Percentiles rank a stretch among this genome's conserved stretches.
phyloP scores from a whole-genome alignment of 352 stramenopile species.

The Albugo laibachii region DNA sequence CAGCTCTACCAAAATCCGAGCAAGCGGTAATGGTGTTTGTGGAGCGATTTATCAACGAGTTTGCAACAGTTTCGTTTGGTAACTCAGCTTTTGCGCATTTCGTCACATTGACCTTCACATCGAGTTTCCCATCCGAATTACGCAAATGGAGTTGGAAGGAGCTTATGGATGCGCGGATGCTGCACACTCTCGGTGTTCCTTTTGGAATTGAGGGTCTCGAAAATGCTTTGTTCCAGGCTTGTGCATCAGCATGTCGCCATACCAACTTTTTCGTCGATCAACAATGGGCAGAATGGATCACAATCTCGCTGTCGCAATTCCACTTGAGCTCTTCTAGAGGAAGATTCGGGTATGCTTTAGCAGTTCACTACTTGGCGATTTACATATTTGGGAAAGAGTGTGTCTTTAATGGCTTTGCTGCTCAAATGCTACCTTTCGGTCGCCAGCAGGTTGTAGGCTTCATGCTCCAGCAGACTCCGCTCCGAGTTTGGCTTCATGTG shows the following conservation, averaged over 20 bases:
- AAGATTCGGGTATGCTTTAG: conserved; percentile 31
- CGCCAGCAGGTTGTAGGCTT: too few species aligned
- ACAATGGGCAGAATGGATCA: too few species aligned
- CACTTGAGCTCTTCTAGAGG: conserved; percentile 7
- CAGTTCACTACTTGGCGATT: conserved; percentile 28
- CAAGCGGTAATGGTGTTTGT: conserved; percentile 41
- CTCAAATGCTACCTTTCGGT: too few species aligned
- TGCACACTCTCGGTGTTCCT: conserved; percentile 16
- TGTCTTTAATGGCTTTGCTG: too few species aligned
- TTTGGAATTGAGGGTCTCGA: too few species aligned
- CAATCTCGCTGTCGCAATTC: too few species aligned
- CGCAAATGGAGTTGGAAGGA: conserved; percentile 58
- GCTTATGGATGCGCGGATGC: conserved; percentile 21
- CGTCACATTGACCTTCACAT: conserved; percentile 31
- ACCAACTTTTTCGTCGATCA: too few species aligned
- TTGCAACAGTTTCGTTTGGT: conserved; percentile 40
- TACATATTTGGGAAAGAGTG: conserved; percentile 22
- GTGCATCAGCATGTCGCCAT: too few species aligned
- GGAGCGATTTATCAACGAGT: conserved; percentile 44
- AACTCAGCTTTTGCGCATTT: conserved; percentile 43
- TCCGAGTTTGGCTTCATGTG: too few species aligned
- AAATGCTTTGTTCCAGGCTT: too few species aligned
- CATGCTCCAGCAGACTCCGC: too few species aligned
- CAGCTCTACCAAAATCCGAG: conserved; percentile 22
- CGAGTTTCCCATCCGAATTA: conserved; percentile 30